Base-by-base conservation (phyloP, 768 basidiomycete species). In the Lactarius sanguifluus region DNA sequence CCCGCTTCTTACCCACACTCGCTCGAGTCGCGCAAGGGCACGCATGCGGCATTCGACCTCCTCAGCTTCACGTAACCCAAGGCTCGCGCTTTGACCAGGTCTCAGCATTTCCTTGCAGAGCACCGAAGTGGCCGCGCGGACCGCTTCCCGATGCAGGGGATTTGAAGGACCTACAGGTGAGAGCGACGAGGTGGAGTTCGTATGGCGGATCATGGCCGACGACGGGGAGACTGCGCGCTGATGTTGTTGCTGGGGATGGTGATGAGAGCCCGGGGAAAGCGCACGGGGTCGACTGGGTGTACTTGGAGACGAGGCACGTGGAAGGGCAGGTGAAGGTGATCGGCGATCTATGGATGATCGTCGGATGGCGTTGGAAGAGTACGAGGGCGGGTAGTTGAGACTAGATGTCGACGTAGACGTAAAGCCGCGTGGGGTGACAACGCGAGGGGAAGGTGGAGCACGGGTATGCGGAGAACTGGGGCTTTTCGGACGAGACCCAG, bases 1-100 rank as follows among this genome's bases (percentile, higher is more conserved):
- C 15, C 86, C 85, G 72, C 80, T 89, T 80, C 82, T 87, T 3
- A 85, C 85, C 92, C 92, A 94, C 23, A 89, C 83, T 55, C 88
- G 82, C 74, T 94, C 92, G 63, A 91, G 78, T 62, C 91, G 79
- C 25, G 80, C 81, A 61, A 95, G 76, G 1, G 81, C 78, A 15
- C 84, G 79, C 70, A 88, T 77, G 59, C 89, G 80, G 10, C 83
- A 77, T 76, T 94, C 91, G 8, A 93, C 89, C 73, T 90, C 90
- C 65, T 88, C 88, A 84, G 86, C 90, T 63, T 90, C 88, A 72
- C 78, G 80, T 54, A 79, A 69, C 30, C 82, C 83, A 43, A 80
- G 69, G 28, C 85, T 82, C 60, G 81, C 82, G 61, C 77, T 80
- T 75, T 85, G 71, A n/a, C 89, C 85, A 13, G 88, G 84, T 71